phyloP scores from a whole-genome alignment of 768 basidiomycete genomes.

The Peribolospora baueri region DNA sequence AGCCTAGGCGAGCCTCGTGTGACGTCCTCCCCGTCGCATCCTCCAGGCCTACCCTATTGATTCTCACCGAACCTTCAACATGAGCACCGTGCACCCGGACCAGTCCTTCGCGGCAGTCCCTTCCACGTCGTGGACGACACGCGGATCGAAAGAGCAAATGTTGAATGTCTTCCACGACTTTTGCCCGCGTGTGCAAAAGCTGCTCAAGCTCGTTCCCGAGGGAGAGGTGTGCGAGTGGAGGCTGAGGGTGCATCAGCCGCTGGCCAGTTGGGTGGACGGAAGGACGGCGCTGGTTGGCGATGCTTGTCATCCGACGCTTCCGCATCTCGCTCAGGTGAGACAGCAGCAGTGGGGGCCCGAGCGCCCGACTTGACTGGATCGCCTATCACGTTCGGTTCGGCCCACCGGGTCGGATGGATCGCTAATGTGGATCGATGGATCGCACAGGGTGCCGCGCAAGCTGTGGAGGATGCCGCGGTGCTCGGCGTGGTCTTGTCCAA shows the following conservation, averaged over 20 bases:
- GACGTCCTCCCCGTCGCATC: background rate
- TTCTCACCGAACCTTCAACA: conserved; percentile 20
- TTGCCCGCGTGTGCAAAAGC: conserved; percentile 20
- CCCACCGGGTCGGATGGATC: background rate
- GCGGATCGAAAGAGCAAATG: conserved; percentile 20
- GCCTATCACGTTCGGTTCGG: background rate
- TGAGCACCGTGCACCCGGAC: conserved; percentile 23
- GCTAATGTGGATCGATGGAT: background rate
- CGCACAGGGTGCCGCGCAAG: conserved; percentile 23
- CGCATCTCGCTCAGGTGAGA: conserved; percentile 15
- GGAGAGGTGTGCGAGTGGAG: conserved; percentile 24
- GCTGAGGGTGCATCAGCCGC: conserved; percentile 21
- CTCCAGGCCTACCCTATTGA: conserved; percentile 21
- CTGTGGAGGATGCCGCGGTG: conserved; percentile 22
- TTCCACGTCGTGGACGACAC: conserved; percentile 20
- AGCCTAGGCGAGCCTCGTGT: background rate
- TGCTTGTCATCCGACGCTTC: conserved; percentile 21
- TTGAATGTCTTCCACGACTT: conserved; percentile 20
- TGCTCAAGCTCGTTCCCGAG: conserved; percentile 20
- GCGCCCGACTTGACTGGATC: background rate
- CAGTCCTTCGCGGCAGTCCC: conserved; percentile 19
- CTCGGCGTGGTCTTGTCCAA: conserved; percentile 18
- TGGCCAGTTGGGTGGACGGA: conserved; percentile 22
- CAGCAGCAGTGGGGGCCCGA: too few relatives aligned
- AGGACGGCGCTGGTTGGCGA: conserved; percentile 21